Base-by-base conservation (phyloP, 108 stramenopile genomes). In the Chaetoceros tenuissimus region DNA sequence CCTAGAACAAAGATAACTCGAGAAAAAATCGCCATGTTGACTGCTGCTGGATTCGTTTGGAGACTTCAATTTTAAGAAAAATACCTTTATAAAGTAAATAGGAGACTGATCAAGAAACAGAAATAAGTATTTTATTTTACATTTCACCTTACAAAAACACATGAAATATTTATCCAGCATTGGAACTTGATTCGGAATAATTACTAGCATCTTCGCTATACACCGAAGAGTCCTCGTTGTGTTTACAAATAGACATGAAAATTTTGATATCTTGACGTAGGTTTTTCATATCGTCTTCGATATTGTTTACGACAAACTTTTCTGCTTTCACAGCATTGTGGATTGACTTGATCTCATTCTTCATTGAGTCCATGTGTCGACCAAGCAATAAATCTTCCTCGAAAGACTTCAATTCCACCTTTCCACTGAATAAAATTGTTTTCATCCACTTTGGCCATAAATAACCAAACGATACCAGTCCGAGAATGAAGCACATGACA, bases 41-140 rank as follows among this genome's bases (percentile, higher is more conserved):
- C 69, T 21, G 76, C 66, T 0, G 28, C 75, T 27, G 80, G 80
- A 24, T 81, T 81, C 52, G 64, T 71, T 25, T 81, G 80, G 80
- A 64, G 43, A 20, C 60, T 71, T 62, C 34, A 40, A 13, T 40
- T 40, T 40, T 40, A 40, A 40, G 13, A 40, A 40, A 40, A 40
- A 10, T 5, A 40, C 8, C 5, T 10, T 40, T 40, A 13, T 13
- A 40, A 10, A 40, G 13, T 40, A 40, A 40, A 10, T 13, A 40
- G 13, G 34, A 40, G 13, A 10, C 5, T 40, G 13, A 40, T 40
- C 13, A 40, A 10, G 34, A 40, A 40, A 40, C n/a, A n/a, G n/a
- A n/a, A 40, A 40, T 10, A 10, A 40, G 34, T 40, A 40, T 10
- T 40, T 10, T 40, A 40, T 40, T 10, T 10, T 10, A 13, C 34